Base-by-base conservation (phyloP, 768 basidiomycete species). In the Suillus variegatus region DNA sequence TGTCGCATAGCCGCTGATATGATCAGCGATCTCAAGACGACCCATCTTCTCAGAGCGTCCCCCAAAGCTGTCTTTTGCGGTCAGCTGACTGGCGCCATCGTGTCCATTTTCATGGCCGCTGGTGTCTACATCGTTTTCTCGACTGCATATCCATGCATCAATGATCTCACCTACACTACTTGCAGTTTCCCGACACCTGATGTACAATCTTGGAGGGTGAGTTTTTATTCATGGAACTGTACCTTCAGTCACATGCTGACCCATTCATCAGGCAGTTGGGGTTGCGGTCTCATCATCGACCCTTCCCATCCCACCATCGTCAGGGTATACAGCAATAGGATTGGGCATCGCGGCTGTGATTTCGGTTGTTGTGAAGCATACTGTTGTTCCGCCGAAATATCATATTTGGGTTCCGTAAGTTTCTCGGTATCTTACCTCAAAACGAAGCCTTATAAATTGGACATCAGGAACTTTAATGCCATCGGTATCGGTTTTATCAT, bases 11-110 rank as follows among this genome's bases (percentile, higher is more conserved):
- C 86, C 28, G 71, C 82, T 38, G 89, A 90, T 72, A 88, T 90
- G 88, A 85, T 84, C 55, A 83, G 87, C 64, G 88, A 90, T 72
- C 73, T 89, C 69, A 88, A 89, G 77, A 86, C 89, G n/a, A 86
- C 86, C 66, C 88, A 88, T 73, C 85, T 90, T 65, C 81, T 89
- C 32, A 80, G 88, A 60, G 84, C 87, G 14, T 88, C 87, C 69
- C 88, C 88, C 46, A 81, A 76, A 63, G 85, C 86, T 73, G 85
- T 89, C 76, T 89, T 89, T 71, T 77, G 85, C 66, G 86, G 84
- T 32, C 87, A 88, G 74, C 76, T 88, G 4, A 80, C 77, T 66
- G 88, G 88, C 61, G 79, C 87, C 25, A 77, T 86, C 63, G 84
- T 88, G 57, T 82, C 88, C 25, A 78, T 88, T 41, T 88, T 90